Conservation (phyloP, 371 early-diverging fungal species). For the Conidiobolus incongruus region DNA sequence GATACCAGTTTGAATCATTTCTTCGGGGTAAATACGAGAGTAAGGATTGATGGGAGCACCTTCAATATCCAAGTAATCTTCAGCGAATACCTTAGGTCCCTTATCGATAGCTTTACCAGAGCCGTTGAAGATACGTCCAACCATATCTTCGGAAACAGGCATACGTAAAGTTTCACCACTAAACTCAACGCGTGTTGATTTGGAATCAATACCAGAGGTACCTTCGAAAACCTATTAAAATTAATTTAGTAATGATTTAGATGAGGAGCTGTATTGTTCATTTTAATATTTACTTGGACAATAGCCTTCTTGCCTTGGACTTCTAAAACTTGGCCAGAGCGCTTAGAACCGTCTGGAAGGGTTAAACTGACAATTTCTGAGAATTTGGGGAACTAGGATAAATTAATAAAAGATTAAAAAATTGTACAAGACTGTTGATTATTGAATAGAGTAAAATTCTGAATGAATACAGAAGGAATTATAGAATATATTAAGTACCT, state of each 20-base stretch:
- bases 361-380: slow-evolving; percentile 97
- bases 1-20: slow-evolving; percentile 99
- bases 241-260: background rate
- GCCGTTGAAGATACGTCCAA: slow-evolving; percentile 99
- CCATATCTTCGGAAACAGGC: slow-evolving; percentile 98
- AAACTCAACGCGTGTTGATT: slow-evolving; percentile 92
- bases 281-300: slow-evolving; percentile 54
- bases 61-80: slow-evolving; percentile 96
- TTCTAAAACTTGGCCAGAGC: slow-evolving; percentile 98
- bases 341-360: slow-evolving; percentile 88
- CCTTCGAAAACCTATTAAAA: slow-evolving; percentile 90
- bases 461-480: no score
- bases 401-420: background rate
- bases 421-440: slow-evolving; percentile 1
- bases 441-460: no score
- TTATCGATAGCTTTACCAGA: slow-evolving; percentile 98
- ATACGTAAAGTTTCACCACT: slow-evolving; percentile 96
- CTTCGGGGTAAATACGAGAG: slow-evolving; percentile 98
- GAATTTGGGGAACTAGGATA: slow-evolving; percentile 77
- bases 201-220: slow-evolving; percentile 96
- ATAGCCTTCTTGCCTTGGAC: slow-evolving; percentile 96
- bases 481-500: slow-evolving; percentile 26
- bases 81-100: slow-evolving; percentile 98
- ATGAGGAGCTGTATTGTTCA: background rate
- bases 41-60: slow-evolving; percentile 99